These are phyloP conservation scores for Pistacia atlantica DNA, from an alignment of 345 rosid species.

Conservation along the genomic window DNA sequence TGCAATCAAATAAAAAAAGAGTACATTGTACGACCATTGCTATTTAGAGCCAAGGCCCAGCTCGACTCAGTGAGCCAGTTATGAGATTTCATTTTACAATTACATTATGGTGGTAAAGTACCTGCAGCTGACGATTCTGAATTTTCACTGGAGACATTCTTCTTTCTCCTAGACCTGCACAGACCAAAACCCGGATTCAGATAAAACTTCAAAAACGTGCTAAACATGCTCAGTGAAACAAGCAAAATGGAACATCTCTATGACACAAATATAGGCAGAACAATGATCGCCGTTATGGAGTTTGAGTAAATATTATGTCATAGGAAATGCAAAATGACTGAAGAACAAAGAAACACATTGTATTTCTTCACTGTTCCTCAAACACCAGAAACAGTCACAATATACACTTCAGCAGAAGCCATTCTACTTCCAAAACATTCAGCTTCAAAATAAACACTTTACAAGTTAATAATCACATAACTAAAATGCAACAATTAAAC, in stretches of 20 bases:
- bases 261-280: constrained; percentile 8
- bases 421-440: constrained; percentile 1
- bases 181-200: constrained; percentile 11
- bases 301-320: too few species aligned
- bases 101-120: constrained; percentile 19
- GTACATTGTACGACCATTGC: background rate
- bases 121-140: constrained; percentile 74
- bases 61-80: background rate
- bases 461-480: background rate
- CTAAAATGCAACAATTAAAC: background rate
- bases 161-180: constrained; percentile 90
- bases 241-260: background rate
- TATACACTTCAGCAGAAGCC: constrained; percentile 1
- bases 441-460: background rate
- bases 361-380: background rate
- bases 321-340: background rate
- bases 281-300: background rate
- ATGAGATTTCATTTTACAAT: constrained; percentile 1
- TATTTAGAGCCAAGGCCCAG: background rate
- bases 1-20: background rate
- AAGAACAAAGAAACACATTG: background rate
- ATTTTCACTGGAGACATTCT: constrained; percentile 71
- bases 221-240: background rate
- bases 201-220: background rate
- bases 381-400: background rate